Evolutionary conservation across 2,329 filamentous ascomycete species (phyloP), one percentile per base, ranked within the genome.

Genomic region (Stemphylium lycopersici): DNA sequence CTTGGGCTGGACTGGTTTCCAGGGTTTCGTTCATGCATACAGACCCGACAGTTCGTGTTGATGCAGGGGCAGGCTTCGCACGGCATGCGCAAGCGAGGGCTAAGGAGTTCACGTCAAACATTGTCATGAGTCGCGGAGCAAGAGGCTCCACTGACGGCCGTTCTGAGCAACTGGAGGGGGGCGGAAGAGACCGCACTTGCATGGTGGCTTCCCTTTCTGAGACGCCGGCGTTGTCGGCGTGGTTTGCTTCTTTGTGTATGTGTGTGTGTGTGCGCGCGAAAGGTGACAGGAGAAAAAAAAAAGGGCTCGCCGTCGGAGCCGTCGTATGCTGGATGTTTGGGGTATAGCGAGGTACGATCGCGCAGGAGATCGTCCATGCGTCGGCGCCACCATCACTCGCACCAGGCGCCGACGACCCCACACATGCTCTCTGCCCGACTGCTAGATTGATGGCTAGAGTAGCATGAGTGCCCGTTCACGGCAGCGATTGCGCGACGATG

Each of bases 401-500:
- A 31, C 42, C 45, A 26, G 40, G 26, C 42, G 16, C 41, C 49
- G 56, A 33, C 51, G 32, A 52, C 56, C 45, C 45, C 51, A 54
- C 51, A 42, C 49, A 18, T 7, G 24, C 52, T 47, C 34, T 39
- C 29, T 20, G 41, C 6, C 29, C 16, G 39, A 42, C 49, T 46
- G 48, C 58, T 31, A 8, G 12, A 37, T 13, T 29, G 22, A 29
- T 24, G 16, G 44, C 34, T 38, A 16, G 16, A 18, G 44, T 48
- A 53, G 56, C 60, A 72, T 72, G 68, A 55, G 44, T 61, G 56
- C 54, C 59, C 49, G 47, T 52, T 37, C 56, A 51, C 49, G 54
- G 39, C 55, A 47, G 54, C 58, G 59, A 55, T 57, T 65, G 59
- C 60, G 50, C 59, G 55, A 65, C 62, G 36, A 79, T 78, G 76